Evolutionary conservation across 148 eudicot genomes (phyloP), one percentile per base, ranked within the genome.

Genomic region (Chenopodium berlandieri): DNA sequence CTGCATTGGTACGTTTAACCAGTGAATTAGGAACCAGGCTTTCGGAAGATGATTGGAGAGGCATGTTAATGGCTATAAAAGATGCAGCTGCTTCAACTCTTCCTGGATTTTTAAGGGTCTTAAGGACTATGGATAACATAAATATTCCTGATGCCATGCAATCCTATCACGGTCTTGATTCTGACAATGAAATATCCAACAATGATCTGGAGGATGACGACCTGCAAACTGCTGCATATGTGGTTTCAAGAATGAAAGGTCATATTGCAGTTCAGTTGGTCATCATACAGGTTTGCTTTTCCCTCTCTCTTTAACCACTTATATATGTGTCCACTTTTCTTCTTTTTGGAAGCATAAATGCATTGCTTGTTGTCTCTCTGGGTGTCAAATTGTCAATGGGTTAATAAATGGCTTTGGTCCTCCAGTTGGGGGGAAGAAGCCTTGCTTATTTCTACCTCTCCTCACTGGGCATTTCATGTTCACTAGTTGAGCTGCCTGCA

Each of bases 11-110:
- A 71, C 98, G 91, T 82, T 84, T 97, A 89, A 88, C 93, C 31
- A 84, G 84, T 84, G 93, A 91, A 74, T 86, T 97, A 82, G 90
- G 93, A 20, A 78, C 85, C 78, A 83, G 77, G 75, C 88, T 97
- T 75, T 89, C 89, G n/a, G 93, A 91, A 81, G 93, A 94, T 84
- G 99, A 97, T 81, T 97, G 99, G 99, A 82, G 84, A 82, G 91
- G 85, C 71, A 84, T 97, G 62, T 92, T 94, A 83, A 83, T 90
- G 75, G 88, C 92, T 80, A 80, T 97, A 80, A 89, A 89, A 88
- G 92, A 92, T 84, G 90, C 96, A 75, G 91, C 94, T 72, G 83
- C 84, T 83, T 85, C 93, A 79, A 89, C 89, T 79, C 69, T 89
- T 60, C 92, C 97, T 30, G 93, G 90, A 68, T 84, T 97, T 81